A percentile compares a stretch with the other conserved stretches of the same genome.
These are phyloP conservation scores for Leucosporidium scottii DNA, from an alignment of 768 basidiomycete genomes.

Conservation along the genomic window DNA sequence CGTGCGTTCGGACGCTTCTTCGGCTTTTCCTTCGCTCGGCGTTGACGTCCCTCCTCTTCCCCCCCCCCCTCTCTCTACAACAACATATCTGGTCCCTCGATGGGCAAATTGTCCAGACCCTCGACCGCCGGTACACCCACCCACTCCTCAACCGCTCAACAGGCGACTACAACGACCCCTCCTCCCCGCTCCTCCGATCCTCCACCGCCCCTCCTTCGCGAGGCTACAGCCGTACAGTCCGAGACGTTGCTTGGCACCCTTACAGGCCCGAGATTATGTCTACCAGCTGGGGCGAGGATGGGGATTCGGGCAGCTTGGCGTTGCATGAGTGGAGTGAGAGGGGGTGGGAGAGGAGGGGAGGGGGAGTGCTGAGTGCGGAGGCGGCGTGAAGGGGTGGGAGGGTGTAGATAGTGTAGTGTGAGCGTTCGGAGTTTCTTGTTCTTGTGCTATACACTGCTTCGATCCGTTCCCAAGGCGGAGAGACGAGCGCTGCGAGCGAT, in stretches of 20 bases:
- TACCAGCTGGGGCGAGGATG: conserved; percentile 71
- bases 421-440: too few species aligned
- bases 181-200: conserved; percentile 45
- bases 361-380: too few species aligned
- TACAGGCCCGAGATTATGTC: conserved; percentile 87
- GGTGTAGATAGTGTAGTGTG: too few species aligned
- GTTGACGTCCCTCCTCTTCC: conserved; percentile 3
- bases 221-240: conserved; percentile 54
- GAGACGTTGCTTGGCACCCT: conserved; percentile 94
- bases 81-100: conserved; percentile 88
- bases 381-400: too few species aligned
- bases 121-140: conserved; percentile 74
- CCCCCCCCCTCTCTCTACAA: not conserved
- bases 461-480: too few species aligned
- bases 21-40: conserved; percentile 3
- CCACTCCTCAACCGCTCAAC: conserved; percentile 47
- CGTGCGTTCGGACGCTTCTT: conserved; percentile 46
- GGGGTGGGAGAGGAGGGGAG: too few species aligned
- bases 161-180: conserved; percentile 53
- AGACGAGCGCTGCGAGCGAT: too few species aligned
- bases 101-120: conserved; percentile 69
- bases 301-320: conserved; percentile 56
- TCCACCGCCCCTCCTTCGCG: conserved; percentile 32
- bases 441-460: too few species aligned
- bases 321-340: conserved; percentile 86